phyloP scores from a whole-genome alignment of 2,329 filamentous ascomycete species.

The Fusarium poae region DNA sequence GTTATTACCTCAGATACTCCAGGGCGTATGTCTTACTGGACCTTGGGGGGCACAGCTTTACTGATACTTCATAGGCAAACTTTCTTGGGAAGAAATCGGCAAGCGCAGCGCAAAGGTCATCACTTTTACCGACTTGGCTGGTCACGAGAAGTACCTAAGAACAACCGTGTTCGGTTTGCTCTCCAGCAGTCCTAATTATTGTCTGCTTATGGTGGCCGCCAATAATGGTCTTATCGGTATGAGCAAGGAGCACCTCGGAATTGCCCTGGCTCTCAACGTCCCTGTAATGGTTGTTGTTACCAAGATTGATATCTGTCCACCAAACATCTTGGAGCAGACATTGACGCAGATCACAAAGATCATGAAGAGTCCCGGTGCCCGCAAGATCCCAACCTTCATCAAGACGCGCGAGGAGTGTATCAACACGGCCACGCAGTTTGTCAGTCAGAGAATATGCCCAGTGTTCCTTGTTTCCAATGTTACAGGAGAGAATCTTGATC shows the following conservation, averaged over 20 bases:
- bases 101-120: conserved; percentile 96
- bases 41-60: background rate
- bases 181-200: conserved; percentile 96
- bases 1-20: conserved; percentile 85
- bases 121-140: conserved; percentile 93
- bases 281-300: conserved; percentile 98
- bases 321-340: conserved; percentile 94
- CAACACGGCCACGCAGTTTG: conserved; percentile 95
- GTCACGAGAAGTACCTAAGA: conserved; percentile 93
- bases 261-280: conserved; percentile 93
- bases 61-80: conserved; percentile 60
- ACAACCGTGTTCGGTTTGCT: conserved; percentile 97
- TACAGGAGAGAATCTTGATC: conserved; percentile 88
- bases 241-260: conserved; percentile 97
- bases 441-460: conserved; percentile 93
- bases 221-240: conserved; percentile 98
- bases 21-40: conserved; percentile 71
- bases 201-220: conserved; percentile 96
- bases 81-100: conserved; percentile 98
- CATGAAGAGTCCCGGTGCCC: conserved; percentile 90
- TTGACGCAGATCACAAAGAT: conserved; percentile 92
- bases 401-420: conserved; percentile 92
- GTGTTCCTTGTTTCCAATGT: conserved; percentile 99
- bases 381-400: conserved; percentile 97
- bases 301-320: conserved; percentile 98